Evolutionary conservation across 2,329 filamentous ascomycete genomes (phyloP), one percentile per base, ranked within the genome.

Genomic region (Monilinia polystroma): DNA sequence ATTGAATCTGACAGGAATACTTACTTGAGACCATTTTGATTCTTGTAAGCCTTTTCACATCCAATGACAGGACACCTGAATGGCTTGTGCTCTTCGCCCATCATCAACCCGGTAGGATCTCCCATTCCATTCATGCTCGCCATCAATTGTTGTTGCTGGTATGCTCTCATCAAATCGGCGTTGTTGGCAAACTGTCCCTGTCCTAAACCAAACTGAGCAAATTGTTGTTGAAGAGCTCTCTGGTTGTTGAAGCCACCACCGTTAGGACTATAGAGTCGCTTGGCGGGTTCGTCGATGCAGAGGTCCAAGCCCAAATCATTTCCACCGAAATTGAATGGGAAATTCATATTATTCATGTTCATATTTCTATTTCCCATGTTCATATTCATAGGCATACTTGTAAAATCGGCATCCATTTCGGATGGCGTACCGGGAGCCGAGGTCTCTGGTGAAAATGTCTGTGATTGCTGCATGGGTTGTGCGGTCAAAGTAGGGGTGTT

Each of bases 31-130:
- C 95, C 95, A 73, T 99, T 99, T 78, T 98, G 95, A 78, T 99
- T 99, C 84, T 99, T 99, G 82, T 99, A 99, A 0, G 95, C 94
- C 83, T 99, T 99, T 79, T 98, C 95, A 76, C 95, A 99, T 7
- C 95, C 95, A 77, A 99, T 96, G 62, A 99, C 95, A 1, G 95
- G 95, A 75, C 95, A 99, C 77, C 93, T 91, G 83, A 97, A 99
- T 0, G 95, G 95, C 80, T 98, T 99, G 75, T 96, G 92, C 77
- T 99, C 94, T 77, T 98, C 94, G 20, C 90, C 84, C 76, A 88
- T 84, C 78, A 87, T 83, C 68, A 74, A 69, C n/a, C 81, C 83
- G 32, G 70, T 64, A 62, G 73, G 69, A 51, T 71, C 60, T 56
- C 57, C 63, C 70, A 74, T 74, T 60, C 65, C 72, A 43, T 73